Conservation (phyloP, 495 filamentous ascomycete genomes). For the Penicillium psychrofluorescens region DNA sequence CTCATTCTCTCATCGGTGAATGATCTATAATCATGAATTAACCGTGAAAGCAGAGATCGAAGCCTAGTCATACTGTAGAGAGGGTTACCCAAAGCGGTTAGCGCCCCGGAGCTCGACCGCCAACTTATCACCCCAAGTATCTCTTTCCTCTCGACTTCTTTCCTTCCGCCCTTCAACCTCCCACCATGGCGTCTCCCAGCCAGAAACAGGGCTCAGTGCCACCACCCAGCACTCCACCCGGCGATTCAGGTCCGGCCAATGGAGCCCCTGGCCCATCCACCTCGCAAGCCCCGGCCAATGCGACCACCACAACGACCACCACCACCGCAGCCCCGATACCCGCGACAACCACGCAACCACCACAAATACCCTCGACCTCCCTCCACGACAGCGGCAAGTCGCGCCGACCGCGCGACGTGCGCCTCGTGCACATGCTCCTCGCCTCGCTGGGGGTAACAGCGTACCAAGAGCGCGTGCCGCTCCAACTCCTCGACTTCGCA, state of each 20-base stretch:
- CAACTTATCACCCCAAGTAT: too few species aligned
- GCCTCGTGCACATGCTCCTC: constrained; percentile 85
- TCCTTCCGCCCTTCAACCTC: background rate
- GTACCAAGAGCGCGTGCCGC: constrained; percentile 89
- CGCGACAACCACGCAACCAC: constrained; percentile 29
- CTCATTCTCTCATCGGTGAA: too few species aligned
- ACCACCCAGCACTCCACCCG: constrained; percentile 39
- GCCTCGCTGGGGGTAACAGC: constrained; percentile 77
- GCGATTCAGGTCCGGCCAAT: constrained; percentile 24
- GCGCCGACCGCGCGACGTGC: constrained; percentile 81
- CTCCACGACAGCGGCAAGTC: constrained; percentile 53
- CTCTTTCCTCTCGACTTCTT: too few species aligned
- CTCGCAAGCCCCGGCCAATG: constrained; percentile 10
- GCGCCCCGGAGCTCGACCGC: too few species aligned
- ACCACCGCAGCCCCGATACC: background rate
- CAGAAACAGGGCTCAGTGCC: constrained; percentile 29
- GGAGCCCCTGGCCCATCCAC: constrained; percentile 12
- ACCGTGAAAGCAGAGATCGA: too few species aligned
- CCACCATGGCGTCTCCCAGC: constrained; percentile 36
- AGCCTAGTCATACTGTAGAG: too few species aligned
- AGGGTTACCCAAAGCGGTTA: too few species aligned
- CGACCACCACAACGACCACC: constrained; percentile 9
- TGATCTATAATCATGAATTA: too few species aligned
- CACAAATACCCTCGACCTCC: constrained; percentile 44
- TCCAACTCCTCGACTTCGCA: constrained; percentile 93